Evolutionary conservation across 768 basidiomycete species (phyloP), one percentile per base, ranked within the genome.

Genomic region (Xanthoconium purpureum): DNA sequence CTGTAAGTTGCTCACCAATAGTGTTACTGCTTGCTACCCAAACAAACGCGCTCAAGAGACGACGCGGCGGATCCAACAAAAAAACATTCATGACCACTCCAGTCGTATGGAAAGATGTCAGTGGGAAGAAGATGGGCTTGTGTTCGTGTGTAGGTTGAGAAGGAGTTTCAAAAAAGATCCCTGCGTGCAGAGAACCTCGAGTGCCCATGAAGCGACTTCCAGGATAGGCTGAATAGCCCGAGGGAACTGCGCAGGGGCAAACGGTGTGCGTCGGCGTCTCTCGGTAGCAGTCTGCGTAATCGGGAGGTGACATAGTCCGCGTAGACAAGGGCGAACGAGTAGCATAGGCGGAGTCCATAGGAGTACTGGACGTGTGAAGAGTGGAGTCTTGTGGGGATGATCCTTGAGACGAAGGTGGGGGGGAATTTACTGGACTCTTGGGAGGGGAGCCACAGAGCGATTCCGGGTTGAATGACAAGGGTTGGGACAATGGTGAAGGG

Each of bases 51-150:
- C 84, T 83, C 42, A 88, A 65, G 18, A 89, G 70, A 40, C 84
- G 74, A 44, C 77, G 75, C 5, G 79, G 75, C 0, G 87, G 85
- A 62, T 89, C 87, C 30, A 89, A 77, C 24, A 89, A 75, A 64
- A 89, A 89, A 28, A 89, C 83, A 60, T 88, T 88, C 85, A 89
- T 88, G 13, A 89, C 87, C 13, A 84, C 80, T 5, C 87, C 87
- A 0, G 77, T 75, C 0, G 84, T 87, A 59, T 79, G 79, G 63
- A 88, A 89, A 12, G 78, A 75, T 17, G 84, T 80, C n/a, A 87
- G 77, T 47, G 76, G 78, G 11, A 78, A 80, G 63, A 88, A 88
- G 2, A 72, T 54, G 1, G 87, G 87, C 20, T 73, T 63, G 10
- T 52, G 43, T 46, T 66, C 66, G 8, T 40, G 37, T 6, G 20